phyloP scores from a whole-genome alignment of 768 basidiomycete genomes.

The Termitomyces heimii region DNA sequence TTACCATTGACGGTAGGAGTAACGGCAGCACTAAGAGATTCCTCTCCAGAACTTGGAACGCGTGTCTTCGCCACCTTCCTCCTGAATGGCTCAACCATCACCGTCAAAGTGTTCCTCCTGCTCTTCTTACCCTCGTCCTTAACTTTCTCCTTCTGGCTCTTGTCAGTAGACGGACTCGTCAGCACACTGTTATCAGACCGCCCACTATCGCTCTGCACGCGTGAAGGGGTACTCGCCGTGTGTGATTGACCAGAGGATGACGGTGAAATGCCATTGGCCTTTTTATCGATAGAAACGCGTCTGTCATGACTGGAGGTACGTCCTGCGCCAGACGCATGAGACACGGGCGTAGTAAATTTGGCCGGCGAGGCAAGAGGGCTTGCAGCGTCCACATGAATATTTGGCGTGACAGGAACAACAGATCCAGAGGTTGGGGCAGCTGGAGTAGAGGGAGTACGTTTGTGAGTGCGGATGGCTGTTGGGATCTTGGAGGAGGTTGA shows the following conservation, averaged over 20 bases:
- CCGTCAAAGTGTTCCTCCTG: conserved; percentile 77
- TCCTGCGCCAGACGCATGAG: background rate
- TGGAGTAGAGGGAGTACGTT: conserved; percentile 8
- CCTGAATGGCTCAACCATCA: conserved; percentile 79
- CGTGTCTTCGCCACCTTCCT: conserved; percentile 32
- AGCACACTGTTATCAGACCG: conserved; percentile 17
- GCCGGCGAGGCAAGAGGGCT: conserved; percentile 33
- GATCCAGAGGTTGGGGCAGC: background rate
- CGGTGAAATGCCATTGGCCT: conserved; percentile 20
- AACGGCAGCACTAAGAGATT: conserved; percentile 1
- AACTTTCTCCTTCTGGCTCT: conserved; percentile 15
- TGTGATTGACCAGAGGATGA: conserved; percentile 2
- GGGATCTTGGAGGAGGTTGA: conserved; percentile 1
- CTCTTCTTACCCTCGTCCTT: conserved; percentile 45
- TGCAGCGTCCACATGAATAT: conserved; percentile 29
- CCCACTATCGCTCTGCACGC: conserved; percentile 36
- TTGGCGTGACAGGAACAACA: conserved; percentile 13
- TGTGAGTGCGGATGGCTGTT: conserved; percentile 4
- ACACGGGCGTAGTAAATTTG: conserved; percentile 12
- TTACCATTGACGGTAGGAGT: background rate
- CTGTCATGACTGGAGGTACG: conserved; percentile 24
- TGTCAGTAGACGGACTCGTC: conserved; percentile 17
- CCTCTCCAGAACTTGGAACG: conserved; percentile 23
- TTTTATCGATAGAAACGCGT: background rate
- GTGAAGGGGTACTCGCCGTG: conserved; percentile 7